Evolutionary conservation across 345 rosid species (phyloP), one percentile per base, ranked within the genome.

Genomic region (Balakata baccata): DNA sequence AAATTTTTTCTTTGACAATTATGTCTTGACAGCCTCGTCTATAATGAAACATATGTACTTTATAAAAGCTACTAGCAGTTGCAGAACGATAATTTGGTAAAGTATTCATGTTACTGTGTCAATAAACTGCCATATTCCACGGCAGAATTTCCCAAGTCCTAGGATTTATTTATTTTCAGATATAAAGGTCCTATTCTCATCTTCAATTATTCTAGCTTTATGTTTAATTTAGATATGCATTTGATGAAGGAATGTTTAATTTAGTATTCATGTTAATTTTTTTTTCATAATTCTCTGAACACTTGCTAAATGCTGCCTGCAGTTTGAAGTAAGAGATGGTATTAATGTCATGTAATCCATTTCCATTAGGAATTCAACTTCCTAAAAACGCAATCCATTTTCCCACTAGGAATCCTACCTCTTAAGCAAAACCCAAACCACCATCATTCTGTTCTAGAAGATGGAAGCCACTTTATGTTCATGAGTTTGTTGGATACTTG

Each of bases 381-480:
- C 14, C 17, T 18, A 49, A 49, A 67, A 49, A 49, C 20, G 20
- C 41, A 67, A 49, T 67, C 58, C 58, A 67, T 58, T 67, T 64
- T 62, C 50, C 80, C 64, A 77, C 65, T 72, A 77, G 77, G 81
- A 82, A 75, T 77, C 84, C 77, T 52, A 82, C 34, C 74, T 73
- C 75, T 70, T 16, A 74, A 70, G 80, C 83, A 80, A 83, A 80
- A 77, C 83, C 78, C 81, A 75, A 84, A 77, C 69, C 25, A 12
- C 64, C 51, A 87, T 85, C 87, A 85, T 87, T 82, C 79, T 75
- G 86, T 78, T 79, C 77, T 79, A 62, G 83, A 87, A 85, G 79
- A 75, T 74, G 74, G 80, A 78, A 83, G 81, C 72, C 68, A 76
- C 81, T 74, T 83, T 67, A 56, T 61, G 56, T 57, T 47, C 47